Conservation (phyloP, 2,329 filamentous ascomycete species). For the Clarireedia paspali region DNA sequence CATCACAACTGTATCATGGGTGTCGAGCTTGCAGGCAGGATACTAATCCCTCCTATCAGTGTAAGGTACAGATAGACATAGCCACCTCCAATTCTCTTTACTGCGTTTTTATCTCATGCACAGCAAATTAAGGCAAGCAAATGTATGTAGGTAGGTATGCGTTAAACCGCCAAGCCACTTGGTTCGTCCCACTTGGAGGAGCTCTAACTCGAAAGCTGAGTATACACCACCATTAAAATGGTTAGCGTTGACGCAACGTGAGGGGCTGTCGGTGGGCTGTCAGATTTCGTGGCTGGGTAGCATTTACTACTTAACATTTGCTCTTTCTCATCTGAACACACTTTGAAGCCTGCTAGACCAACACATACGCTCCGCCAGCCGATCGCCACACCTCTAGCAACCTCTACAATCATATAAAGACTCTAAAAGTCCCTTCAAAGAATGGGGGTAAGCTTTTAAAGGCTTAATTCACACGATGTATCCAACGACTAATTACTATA, state of each 20-base stretch:
- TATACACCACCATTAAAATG: background rate
- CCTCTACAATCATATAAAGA: background rate
- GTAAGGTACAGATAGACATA: too few species aligned
- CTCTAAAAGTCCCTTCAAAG: conserved; percentile 6
- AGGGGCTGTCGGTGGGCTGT: background rate
- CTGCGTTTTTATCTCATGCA: background rate
- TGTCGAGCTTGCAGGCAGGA: too few species aligned
- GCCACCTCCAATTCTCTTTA: background rate
- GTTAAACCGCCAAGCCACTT: background rate
- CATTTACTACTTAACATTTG: background rate
- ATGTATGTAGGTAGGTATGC: background rate
- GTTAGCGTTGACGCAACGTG: background rate
- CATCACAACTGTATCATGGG: too few species aligned
- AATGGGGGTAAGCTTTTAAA: conserved; percentile 11
- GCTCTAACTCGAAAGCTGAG: background rate
- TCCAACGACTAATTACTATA: conserved; percentile 6
- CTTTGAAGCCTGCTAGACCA: background rate
- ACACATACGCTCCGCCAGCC: too few species aligned
- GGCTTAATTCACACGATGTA: background rate
- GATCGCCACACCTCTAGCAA: background rate
- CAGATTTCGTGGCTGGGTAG: background rate
- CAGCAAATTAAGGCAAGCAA: background rate
- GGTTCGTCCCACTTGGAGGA: background rate
- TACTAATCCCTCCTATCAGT: too few species aligned
- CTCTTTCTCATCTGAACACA: background rate